phyloP scores from a whole-genome alignment of 1,284 basidiomycete genomes.

The Gomphus bonarii region DNA sequence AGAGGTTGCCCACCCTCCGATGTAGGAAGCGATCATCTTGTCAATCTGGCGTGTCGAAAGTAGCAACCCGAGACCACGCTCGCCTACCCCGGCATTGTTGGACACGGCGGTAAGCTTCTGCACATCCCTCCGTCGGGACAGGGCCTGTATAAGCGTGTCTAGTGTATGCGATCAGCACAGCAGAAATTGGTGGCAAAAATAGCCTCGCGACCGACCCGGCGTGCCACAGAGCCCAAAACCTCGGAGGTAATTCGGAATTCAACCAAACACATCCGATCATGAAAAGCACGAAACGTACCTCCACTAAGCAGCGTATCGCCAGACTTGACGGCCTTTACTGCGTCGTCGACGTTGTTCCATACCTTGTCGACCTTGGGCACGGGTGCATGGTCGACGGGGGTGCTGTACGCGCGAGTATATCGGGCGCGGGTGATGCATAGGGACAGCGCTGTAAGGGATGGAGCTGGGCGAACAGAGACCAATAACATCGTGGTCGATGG shows the following conservation, averaged over 20 bases:
- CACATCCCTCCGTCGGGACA: conserved; percentile 65
- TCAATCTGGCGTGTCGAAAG: conserved; percentile 69
- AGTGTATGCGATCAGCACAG: neutral
- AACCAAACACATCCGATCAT: neutral
- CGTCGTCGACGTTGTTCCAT: conserved; percentile 71
- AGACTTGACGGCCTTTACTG: conserved; percentile 72
- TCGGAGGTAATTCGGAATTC: conserved; percentile 19
- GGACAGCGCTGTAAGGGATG: neutral
- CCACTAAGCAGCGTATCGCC: conserved; percentile 73
- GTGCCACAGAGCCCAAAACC: conserved; percentile 75
- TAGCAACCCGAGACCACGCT: conserved; percentile 73
- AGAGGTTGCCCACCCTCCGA: conserved; percentile 52
- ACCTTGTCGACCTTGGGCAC: conserved; percentile 58
- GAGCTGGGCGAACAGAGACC: neutral
- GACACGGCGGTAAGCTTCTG: conserved; percentile 73
- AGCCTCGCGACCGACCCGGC: conserved; percentile 39
- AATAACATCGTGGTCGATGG: neutral
- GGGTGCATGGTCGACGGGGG: conserved; percentile 14
- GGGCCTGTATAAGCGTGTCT: conserved; percentile 81
- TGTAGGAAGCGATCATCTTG: conserved; percentile 84
- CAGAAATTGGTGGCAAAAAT: neutral
- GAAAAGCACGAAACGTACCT: conserved; percentile 38
- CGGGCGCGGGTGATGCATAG: neutral
- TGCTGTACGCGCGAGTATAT: conserved; percentile 3
- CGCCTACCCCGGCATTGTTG: conserved; percentile 80